Evolutionary conservation across 257 asterid species (phyloP).

Genomic region (Ilex asprella): DNA sequence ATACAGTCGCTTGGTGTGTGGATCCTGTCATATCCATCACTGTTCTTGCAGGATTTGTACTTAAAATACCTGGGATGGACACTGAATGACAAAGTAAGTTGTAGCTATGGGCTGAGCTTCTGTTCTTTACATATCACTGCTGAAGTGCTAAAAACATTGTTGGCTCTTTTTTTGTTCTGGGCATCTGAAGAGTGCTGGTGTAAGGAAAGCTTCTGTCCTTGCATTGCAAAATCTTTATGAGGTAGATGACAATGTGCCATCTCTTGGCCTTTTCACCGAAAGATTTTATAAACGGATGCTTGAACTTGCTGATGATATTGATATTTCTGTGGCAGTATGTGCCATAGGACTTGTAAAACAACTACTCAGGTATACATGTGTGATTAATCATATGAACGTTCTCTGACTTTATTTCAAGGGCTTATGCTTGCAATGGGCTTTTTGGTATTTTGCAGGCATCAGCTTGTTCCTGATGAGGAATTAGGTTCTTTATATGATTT

Average conservation of each 20-base stretch:
- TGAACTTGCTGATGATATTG: constrained; percentile 96
- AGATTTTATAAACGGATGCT: constrained; percentile 91
- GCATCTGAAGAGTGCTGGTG: constrained; percentile 78
- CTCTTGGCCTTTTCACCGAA: constrained; percentile 90
- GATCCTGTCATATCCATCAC: constrained; percentile 86
- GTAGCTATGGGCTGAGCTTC: not conserved
- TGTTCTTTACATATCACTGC: not conserved
- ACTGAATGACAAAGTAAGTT: constrained; percentile 88
- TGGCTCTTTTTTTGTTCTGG: constrained; percentile 9
- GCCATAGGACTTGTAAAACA: constrained; percentile 98
- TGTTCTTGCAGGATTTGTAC: constrained; percentile 95
- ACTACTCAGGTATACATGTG: constrained; percentile 57
- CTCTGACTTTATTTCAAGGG: constrained; percentile 5
- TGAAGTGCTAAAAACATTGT: constrained; percentile 20
- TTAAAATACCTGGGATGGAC: constrained; percentile 99
- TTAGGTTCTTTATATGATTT: constrained; percentile 91
- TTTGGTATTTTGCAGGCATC: constrained; percentile 60
- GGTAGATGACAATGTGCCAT: constrained; percentile 90
- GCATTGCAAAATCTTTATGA: constrained; percentile 94
- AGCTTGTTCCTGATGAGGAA: constrained; percentile 97
- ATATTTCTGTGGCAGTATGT: constrained; percentile 95
- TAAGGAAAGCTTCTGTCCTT: constrained; percentile 83
- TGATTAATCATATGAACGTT: not conserved
- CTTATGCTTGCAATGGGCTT: constrained; percentile 17
- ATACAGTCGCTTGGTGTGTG: constrained; percentile 95